These are phyloP conservation scores for Psilocybe cyanescens DNA, from an alignment of 768 basidiomycete species.

Conservation along the genomic window DNA sequence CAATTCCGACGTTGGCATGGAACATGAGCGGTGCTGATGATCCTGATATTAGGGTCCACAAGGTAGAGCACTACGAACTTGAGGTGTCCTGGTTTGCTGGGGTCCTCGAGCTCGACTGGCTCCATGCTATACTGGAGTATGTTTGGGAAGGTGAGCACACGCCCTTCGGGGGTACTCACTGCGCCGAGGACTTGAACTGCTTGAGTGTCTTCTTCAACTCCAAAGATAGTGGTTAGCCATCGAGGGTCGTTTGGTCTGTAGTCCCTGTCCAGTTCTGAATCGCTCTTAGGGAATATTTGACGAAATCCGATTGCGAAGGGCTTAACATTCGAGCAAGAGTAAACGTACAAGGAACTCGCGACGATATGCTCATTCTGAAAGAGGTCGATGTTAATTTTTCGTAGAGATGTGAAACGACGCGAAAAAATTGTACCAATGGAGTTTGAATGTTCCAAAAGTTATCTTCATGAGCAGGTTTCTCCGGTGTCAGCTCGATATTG, in stretches of 20 bases:
- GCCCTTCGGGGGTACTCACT: conserved; percentile 35
- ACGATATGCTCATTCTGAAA: conserved; percentile 36
- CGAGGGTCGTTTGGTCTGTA: conserved; percentile 30
- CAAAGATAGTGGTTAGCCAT: conserved; percentile 32
- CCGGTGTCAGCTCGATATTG: conserved; percentile 33
- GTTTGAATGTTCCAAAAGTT: conserved; percentile 34
- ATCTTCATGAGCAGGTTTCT: conserved; percentile 27
- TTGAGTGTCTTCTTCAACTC: conserved; percentile 23
- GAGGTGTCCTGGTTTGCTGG: conserved; percentile 41
- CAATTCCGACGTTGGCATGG: conserved; percentile 35
- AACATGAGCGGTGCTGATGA: conserved; percentile 32
- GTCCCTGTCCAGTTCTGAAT: conserved; percentile 3
- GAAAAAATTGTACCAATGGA: conserved; percentile 16
- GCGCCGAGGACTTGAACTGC: conserved; percentile 33
- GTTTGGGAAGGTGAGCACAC: conserved; percentile 45
- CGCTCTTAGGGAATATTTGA: conserved; percentile 6
- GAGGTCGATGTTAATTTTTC: neutral
- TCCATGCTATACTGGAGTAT: conserved; percentile 42
- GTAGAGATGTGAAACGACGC: neutral
- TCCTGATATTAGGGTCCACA: conserved; percentile 35
- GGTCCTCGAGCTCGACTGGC: conserved; percentile 40
- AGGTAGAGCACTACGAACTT: conserved; percentile 49
- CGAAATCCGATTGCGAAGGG: conserved; percentile 25
- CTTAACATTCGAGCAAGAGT: conserved; percentile 29
- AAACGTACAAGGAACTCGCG: conserved; percentile 33